A percentile compares a stretch with the other conserved stretches of the same genome.
Evolutionary conservation across 257 asterid species (phyloP).

Genomic region (Solanum virginianum): DNA sequence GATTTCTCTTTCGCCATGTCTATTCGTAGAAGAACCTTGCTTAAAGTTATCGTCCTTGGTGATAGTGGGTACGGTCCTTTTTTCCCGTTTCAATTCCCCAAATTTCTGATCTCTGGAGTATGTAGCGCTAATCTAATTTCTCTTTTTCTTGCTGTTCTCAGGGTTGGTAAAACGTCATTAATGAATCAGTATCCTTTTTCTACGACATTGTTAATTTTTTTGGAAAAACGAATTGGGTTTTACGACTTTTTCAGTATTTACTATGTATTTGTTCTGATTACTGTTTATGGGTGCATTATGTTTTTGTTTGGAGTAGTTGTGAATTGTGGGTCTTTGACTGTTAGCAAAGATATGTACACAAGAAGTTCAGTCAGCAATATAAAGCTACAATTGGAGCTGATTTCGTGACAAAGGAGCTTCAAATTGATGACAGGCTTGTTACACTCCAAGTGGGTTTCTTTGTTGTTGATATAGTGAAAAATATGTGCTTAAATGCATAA

Average conservation of each 20-base stretch:
- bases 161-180: slow-evolving; percentile 98
- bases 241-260: not conserved
- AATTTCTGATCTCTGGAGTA: not conserved
- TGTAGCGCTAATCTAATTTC: not conserved
- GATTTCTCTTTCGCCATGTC: slow-evolving; percentile 45
- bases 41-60: slow-evolving; percentile 96
- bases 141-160: slow-evolving; percentile 13
- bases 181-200: slow-evolving; percentile 90
- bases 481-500: not conserved
- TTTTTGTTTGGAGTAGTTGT: not conserved
- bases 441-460: slow-evolving; percentile 73
- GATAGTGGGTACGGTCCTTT: slow-evolving; percentile 69
- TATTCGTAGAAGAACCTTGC: slow-evolving; percentile 79
- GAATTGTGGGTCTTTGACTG: slow-evolving; percentile 25
- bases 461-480: not conserved
- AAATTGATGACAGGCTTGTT: slow-evolving; percentile 81
- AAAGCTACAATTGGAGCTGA: slow-evolving; percentile 99
- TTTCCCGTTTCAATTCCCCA: not conserved
- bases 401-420: slow-evolving; percentile 94
- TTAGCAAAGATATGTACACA: slow-evolving; percentile 64
- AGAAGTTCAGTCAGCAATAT: slow-evolving; percentile 93
- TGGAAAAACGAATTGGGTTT: not conserved
- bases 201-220: not conserved
- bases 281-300: not conserved
- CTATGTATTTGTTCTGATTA: not conserved